Evolutionary conservation across 2,329 filamentous ascomycete species (phyloP), one percentile per base, ranked within the genome.

Genomic region (Scytalidium lignicola): DNA sequence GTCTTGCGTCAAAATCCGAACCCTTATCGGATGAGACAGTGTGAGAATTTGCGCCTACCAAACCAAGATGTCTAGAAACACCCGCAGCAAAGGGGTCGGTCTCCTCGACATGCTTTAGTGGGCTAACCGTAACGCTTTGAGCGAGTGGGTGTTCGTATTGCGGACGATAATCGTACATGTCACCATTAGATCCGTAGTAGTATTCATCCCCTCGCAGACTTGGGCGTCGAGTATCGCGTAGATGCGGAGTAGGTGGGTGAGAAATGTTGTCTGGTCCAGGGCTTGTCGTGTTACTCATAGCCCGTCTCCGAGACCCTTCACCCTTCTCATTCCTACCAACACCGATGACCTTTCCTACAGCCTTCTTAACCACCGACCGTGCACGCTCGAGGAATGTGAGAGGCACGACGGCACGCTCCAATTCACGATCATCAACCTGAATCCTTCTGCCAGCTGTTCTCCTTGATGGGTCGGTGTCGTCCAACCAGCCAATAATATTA

Each of bases 351-450:
- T 83, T 85, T 48, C 74, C 78, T 5, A 83, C 72, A 3, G 79
- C 74, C 62, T 85, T 85, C 67, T 84, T 85, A 44, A 95, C 79
- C 37, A 83, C 88, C 12, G 88, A 95, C 43, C 84, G 82, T 44
- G 93, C 87, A 28, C 90, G 85, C 62, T 96, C 89, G 18, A 97
- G 76, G 54, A 96, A 83, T 7, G 86, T 91, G 45, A 96, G 82
- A 29, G 91, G 91, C 15, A 95, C 86, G 48, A 99, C 93, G 49
- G 93, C 93, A 48, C 83, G 82, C 42, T 90, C 91, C 61, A 99
- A 83, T 68, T 99, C 93, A 62, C 84, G 84, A 57, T 89, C 90
- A 51, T 95, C 91, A 43, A 97, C 89, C 65, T 96, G 86, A 60
- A 99, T 97, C 67, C 83, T 90, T 64, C 86, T 84, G 56, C 90